phyloP scores from a whole-genome alignment of 2,329 filamentous ascomycete genomes.

The Trichophyton mentagrophytes region DNA sequence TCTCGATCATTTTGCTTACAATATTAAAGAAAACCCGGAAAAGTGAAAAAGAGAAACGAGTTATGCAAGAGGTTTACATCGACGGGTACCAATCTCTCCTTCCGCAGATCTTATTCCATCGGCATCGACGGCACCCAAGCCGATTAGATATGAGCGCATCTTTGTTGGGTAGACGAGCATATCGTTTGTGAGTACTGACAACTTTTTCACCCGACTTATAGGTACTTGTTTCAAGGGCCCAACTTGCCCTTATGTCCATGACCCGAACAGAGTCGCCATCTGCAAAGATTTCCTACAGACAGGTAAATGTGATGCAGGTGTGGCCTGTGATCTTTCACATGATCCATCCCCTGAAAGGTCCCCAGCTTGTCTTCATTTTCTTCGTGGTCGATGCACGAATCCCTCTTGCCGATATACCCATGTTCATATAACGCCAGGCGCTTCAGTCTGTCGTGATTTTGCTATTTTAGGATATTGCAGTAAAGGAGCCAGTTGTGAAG shows the following conservation, averaged over 20 bases:
- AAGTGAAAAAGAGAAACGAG: constrained; percentile 56
- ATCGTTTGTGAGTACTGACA: constrained; percentile 17
- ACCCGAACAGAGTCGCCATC: constrained; percentile 72
- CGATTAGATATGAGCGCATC: constrained; percentile 2
- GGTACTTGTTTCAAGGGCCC: constrained; percentile 77
- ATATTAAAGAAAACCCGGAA: constrained; percentile 29
- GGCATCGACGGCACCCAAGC: constrained; percentile 7
- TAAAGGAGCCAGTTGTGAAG: constrained; percentile 60
- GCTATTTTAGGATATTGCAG: constrained; percentile 80
- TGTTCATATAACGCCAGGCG: constrained; percentile 60
- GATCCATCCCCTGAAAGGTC: constrained; percentile 70
- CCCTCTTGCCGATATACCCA: constrained; percentile 77
- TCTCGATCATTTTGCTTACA: constrained; percentile 2
- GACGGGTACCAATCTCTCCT: constrained; percentile 39
- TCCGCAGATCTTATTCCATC: constrained; percentile 13
- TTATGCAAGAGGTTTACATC: constrained; percentile 55
- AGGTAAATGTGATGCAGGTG: constrained; percentile 62
- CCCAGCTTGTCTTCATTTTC: constrained; percentile 79
- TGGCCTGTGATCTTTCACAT: constrained; percentile 82
- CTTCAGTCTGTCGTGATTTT: constrained; percentile 72
- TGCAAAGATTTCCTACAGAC: constrained; percentile 80
- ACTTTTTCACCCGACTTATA: constrained; percentile 34
- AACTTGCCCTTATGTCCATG: constrained; percentile 67
- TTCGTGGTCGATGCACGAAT: constrained; percentile 82
- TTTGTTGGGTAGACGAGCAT: constrained; percentile 8